Evolutionary conservation across 1,284 basidiomycete species (phyloP).

Genomic region (Trichosporon asahii): DNA sequence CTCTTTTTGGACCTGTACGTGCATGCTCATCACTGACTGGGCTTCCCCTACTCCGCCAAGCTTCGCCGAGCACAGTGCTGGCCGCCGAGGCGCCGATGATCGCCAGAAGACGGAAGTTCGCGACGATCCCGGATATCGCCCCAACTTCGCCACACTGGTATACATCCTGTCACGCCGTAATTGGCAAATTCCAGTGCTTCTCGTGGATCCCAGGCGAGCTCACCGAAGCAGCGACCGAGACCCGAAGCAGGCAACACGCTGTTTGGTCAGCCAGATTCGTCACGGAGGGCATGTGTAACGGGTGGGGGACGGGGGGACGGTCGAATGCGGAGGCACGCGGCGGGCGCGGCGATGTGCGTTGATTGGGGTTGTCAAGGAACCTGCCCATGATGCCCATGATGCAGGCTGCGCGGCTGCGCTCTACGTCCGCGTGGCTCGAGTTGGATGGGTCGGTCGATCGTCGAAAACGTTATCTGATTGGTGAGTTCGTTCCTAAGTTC

Average conservation of each 20-base stretch:
- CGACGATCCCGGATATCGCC: background rate
- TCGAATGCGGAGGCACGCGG: background rate
- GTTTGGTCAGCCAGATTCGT: background rate
- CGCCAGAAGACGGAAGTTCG: background rate
- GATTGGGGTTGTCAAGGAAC: background rate
- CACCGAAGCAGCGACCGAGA: background rate
- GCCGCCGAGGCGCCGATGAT: too few species aligned
- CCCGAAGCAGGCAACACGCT: background rate
- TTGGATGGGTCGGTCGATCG: background rate
- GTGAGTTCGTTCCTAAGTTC: background rate
- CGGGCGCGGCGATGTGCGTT: background rate
- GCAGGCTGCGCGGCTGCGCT: background rate
- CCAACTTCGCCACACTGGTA: background rate
- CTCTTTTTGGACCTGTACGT: background rate
- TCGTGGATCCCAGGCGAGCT: background rate
- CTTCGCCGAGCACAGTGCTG: too few species aligned
- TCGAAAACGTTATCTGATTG: slow-evolving; percentile 4
- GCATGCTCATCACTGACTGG: too few species aligned
- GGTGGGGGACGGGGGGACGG: background rate
- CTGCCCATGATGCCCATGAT: background rate
- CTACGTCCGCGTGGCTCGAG: background rate
- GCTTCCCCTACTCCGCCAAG: too few species aligned
- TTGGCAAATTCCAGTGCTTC: background rate
- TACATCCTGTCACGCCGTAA: background rate
- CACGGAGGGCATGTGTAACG: background rate